A percentile compares a stretch with the other conserved stretches of the same genome.
These are phyloP conservation scores for Crepidotus variabilis DNA, from an alignment of 768 basidiomycete genomes.

Conservation along the genomic window DNA sequence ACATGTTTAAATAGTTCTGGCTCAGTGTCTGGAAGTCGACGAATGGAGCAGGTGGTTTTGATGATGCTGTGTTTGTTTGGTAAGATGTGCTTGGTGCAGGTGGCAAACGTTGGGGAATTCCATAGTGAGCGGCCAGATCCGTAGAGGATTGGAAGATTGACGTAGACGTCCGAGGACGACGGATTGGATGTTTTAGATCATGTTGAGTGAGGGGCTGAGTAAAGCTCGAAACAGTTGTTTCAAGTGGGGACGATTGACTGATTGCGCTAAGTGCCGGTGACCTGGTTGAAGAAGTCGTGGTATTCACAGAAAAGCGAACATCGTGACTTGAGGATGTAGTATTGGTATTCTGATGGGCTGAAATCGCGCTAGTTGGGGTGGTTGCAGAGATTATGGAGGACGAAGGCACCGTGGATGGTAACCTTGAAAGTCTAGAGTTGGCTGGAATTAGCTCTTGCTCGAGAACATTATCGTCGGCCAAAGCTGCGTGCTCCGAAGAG, in stretches of 20 bases:
- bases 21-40: slow-evolving; percentile 48
- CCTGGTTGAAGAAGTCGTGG: slow-evolving; percentile 36
- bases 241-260: slow-evolving; percentile 41
- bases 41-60: slow-evolving; percentile 25
- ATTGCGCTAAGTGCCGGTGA: slow-evolving; percentile 35
- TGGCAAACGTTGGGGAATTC: slow-evolving; percentile 69
- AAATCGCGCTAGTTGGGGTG: slow-evolving; percentile 47
- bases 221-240: slow-evolving; percentile 55
- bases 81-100: slow-evolving; percentile 61
- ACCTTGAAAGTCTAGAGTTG: slow-evolving; percentile 54
- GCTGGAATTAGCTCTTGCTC: slow-evolving; percentile 51
- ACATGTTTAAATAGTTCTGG: slow-evolving; percentile 68
- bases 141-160: slow-evolving; percentile 60
- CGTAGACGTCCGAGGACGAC: slow-evolving; percentile 67
- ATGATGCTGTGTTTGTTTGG: slow-evolving; percentile 35
- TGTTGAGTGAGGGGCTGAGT: slow-evolving; percentile 36
- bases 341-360: slow-evolving; percentile 30
- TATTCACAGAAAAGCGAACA: slow-evolving; percentile 43
- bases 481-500: slow-evolving; percentile 10
- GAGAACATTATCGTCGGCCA: slow-evolving; percentile 23
- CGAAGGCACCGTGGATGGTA: slow-evolving; percentile 44
- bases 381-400: slow-evolving; percentile 20
- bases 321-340: slow-evolving; percentile 38
- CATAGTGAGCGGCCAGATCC: slow-evolving; percentile 76
- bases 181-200: slow-evolving; percentile 52